A percentile compares a stretch with the other conserved stretches of the same genome.
Evolutionary conservation across 2,329 filamentous ascomycete species (phyloP).

Genomic region (Epichloe uncinata): DNA sequence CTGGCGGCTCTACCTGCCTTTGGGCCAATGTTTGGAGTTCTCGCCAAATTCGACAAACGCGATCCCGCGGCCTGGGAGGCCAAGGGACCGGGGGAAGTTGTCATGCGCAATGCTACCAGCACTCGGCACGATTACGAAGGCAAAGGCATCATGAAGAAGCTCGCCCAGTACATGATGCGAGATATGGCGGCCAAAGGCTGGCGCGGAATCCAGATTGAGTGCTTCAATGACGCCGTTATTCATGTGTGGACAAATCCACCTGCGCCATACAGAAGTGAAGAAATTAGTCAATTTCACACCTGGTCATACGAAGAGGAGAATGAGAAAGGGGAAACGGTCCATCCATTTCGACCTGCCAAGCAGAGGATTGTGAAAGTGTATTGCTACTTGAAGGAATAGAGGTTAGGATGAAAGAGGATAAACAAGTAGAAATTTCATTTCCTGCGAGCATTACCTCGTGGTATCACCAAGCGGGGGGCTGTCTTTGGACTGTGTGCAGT

Average conservation of each 20-base stretch:
- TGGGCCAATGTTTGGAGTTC: no score
- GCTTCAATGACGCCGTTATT: constrained; percentile 11
- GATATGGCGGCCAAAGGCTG: constrained; percentile 11
- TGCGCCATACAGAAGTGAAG: constrained; percentile 10
- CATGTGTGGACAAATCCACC: constrained; percentile 15
- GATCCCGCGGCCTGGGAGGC: constrained; percentile 7
- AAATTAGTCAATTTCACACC: constrained; percentile 6
- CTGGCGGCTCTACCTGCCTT: no score
- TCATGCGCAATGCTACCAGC: constrained; percentile 14
- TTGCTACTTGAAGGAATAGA: no score
- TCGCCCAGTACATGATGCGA: constrained; percentile 14
- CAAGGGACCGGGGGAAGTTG: constrained; percentile 12
- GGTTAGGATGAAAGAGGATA: no score
- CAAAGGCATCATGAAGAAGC: constrained; percentile 11
- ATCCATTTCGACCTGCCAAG: no score
- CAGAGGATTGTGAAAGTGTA: no score
- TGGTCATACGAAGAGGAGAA: neutral
- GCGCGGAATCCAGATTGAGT: constrained; percentile 15
- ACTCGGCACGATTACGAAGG: constrained; percentile 16
- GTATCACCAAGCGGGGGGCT: no score
- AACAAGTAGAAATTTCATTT: no score
- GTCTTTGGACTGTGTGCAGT: no score
- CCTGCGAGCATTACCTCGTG: no score
- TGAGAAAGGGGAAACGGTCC: no score
- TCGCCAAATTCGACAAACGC: no score